Percentiles rank a stretch among this genome's conserved stretches.
Conservation (phyloP, 345 rosid species). For the Raphanus sativus region DNA sequence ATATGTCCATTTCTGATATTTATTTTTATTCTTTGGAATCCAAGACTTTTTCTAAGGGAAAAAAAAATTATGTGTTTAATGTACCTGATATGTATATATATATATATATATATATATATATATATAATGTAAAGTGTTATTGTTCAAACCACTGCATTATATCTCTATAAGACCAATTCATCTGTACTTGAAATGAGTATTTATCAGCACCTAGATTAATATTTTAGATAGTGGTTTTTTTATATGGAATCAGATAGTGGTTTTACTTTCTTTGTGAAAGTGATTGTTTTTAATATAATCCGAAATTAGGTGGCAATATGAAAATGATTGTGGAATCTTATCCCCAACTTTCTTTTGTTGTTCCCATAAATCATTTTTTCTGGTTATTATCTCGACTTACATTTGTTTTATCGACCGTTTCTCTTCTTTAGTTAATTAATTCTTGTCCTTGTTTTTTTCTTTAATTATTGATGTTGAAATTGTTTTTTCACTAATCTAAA, state of each 20-base stretch:
- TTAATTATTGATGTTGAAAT: constrained; percentile 15
- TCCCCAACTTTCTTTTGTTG: constrained; percentile 9
- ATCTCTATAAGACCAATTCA: constrained; percentile 35
- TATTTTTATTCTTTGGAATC: constrained; percentile 19
- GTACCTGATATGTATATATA: not conserved
- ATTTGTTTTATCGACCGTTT: constrained; percentile 1
- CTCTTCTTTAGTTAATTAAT: constrained; percentile 7
- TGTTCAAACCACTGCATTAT: not conserved
- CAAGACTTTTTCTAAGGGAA: constrained; percentile 24
- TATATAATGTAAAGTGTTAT: not conserved
- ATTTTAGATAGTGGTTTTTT: constrained; percentile 2
- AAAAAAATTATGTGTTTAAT: not conserved
- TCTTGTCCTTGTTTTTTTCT: not conserved
- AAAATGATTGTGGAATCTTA: constrained; percentile 31
- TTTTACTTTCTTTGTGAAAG: constrained; percentile 31
- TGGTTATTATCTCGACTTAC: not conserved
- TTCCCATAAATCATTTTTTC: not conserved
- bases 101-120: too few species aligned
- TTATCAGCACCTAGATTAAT: constrained; percentile 24
- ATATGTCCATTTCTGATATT: constrained; percentile 27
- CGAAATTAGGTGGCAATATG: constrained; percentile 30
- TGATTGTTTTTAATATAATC: constrained; percentile 22
- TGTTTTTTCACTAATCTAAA: not conserved
- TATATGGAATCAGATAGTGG: constrained; percentile 21
- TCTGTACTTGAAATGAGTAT: not conserved